phyloP scores from a whole-genome alignment of 1,284 basidiomycete species.

The Bondarzewia mesenterica region DNA sequence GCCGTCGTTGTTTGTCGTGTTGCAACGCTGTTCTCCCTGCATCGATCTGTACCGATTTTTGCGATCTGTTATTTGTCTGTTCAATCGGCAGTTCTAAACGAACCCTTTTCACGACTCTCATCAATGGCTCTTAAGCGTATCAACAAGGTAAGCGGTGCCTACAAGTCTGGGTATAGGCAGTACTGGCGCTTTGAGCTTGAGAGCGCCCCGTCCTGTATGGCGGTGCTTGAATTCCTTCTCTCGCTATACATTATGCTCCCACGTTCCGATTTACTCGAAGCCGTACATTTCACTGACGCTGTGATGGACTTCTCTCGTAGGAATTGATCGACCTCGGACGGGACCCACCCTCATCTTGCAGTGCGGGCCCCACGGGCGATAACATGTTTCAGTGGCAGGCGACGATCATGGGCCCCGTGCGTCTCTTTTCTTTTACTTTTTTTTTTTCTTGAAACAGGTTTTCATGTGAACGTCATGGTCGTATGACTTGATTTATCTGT shows the following conservation, averaged over 20 bases:
- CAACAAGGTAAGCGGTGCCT: constrained; percentile 73
- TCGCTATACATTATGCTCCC: too few relatives aligned
- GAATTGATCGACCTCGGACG: constrained; percentile 96
- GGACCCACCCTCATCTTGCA: constrained; percentile 96
- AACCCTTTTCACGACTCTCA: constrained; percentile 16
- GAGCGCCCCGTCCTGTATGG: neutral
- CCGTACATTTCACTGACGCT: constrained; percentile 4
- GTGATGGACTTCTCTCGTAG: constrained; percentile 33
- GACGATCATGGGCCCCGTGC: constrained; percentile 94
- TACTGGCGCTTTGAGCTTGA: neutral
- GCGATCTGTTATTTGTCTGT: constrained; percentile 16
- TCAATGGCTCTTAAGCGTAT: constrained; percentile 96
- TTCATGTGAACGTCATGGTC: too few relatives aligned
- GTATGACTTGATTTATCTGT: too few relatives aligned
- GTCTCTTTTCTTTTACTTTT: neutral
- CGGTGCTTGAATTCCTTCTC: neutral
- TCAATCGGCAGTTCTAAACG: constrained; percentile 13
- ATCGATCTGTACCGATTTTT: constrained; percentile 15
- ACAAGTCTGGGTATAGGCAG: constrained; percentile 1
- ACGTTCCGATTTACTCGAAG: neutral
- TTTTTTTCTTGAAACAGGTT: too few relatives aligned
- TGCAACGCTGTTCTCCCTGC: constrained; percentile 1
- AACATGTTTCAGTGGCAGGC: constrained; percentile 99
- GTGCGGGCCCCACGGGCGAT: constrained; percentile 90
- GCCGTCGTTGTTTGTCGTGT: constrained; percentile 2